Percentiles rank a stretch among this genome's conserved stretches.
Evolutionary conservation across 2,329 filamentous ascomycete genomes (phyloP).

Genomic region (Dothiorella sarmentorum): DNA sequence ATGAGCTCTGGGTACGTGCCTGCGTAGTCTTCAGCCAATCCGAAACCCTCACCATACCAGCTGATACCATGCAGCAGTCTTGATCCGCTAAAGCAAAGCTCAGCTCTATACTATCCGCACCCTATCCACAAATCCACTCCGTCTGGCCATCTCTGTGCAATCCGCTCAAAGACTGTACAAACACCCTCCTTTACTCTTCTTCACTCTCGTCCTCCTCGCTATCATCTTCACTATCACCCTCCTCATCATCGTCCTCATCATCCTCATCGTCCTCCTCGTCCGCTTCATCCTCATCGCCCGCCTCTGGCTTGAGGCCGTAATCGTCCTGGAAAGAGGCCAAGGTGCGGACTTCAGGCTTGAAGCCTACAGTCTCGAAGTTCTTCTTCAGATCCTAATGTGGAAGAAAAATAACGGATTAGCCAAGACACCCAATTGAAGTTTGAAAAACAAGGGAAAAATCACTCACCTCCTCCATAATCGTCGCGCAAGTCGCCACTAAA

Average conservation of each 20-base stretch:
- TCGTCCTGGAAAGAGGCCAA: conserved; percentile 83
- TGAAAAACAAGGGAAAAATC: background rate
- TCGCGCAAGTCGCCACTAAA: conserved; percentile 82
- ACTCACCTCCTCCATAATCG: conserved; percentile 78
- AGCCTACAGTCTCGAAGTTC: conserved; percentile 71
- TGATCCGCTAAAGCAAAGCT: too few relatives aligned
- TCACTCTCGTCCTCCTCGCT: conserved; percentile 6
- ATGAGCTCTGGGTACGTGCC: too few relatives aligned
- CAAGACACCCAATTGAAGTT: background rate
- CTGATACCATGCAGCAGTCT: too few relatives aligned
- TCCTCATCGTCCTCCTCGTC: conserved; percentile 59
- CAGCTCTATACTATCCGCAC: too few relatives aligned
- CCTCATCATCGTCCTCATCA: conserved; percentile 46
- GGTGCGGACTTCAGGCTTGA: conserved; percentile 70
- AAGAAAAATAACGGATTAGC: background rate
- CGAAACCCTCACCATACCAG: too few relatives aligned
- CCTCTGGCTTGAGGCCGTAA: conserved; percentile 71
- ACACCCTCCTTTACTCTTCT: background rate
- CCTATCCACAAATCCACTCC: too few relatives aligned
- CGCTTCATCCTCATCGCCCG: conserved; percentile 57
- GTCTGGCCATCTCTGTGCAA: too few relatives aligned
- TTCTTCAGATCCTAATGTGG: conserved; percentile 68
- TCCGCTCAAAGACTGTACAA: background rate
- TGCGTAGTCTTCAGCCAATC: too few relatives aligned
- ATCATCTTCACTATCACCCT: conserved; percentile 41